These are phyloP conservation scores for Trichosanthes cucumerina DNA, from an alignment of 306 rosid genomes.

Conservation along the genomic window DNA sequence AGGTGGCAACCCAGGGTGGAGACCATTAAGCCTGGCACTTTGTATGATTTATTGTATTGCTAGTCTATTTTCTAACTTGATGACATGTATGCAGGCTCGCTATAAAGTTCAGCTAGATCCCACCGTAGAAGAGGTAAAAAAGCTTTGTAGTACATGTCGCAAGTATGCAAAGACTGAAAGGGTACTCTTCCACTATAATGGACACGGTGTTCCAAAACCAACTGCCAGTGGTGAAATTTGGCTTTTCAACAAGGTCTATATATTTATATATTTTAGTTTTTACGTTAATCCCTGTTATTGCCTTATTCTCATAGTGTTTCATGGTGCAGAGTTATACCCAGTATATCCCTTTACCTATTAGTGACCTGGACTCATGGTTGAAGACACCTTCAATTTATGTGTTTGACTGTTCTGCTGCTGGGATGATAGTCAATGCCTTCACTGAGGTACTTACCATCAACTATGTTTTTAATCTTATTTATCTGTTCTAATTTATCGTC, in stretches of 20 bases:
- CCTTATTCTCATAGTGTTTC: conserved; percentile 12
- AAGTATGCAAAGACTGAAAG: conserved; percentile 78
- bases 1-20: conserved; percentile 99
- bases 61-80: conserved; percentile 23
- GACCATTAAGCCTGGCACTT: conserved; percentile 9
- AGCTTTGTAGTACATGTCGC: conserved; percentile 90
- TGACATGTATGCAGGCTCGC: conserved; percentile 59
- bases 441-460: conserved; percentile 42
- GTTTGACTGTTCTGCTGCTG: conserved; percentile 97
- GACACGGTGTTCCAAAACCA: conserved; percentile 99
- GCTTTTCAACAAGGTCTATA: conserved; percentile 89
- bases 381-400: conserved; percentile 97
- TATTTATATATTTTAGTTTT: conserved; percentile 3
- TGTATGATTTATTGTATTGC: conserved; percentile 8
- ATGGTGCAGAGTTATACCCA: conserved; percentile 89
- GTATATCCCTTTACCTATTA: conserved; percentile 83
- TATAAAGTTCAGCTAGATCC: conserved; percentile 91
- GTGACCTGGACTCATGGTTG: conserved; percentile 95
- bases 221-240: conserved; percentile 96
- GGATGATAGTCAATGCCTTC: conserved; percentile 75
- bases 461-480: not conserved
- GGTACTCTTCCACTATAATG: conserved; percentile 95
- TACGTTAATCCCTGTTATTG: not conserved
- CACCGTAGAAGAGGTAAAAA: conserved; percentile 92
- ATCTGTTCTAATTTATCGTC: not conserved